Conservation (phyloP, 306 rosid genomes). For the Cucurbita moschata region DNA sequence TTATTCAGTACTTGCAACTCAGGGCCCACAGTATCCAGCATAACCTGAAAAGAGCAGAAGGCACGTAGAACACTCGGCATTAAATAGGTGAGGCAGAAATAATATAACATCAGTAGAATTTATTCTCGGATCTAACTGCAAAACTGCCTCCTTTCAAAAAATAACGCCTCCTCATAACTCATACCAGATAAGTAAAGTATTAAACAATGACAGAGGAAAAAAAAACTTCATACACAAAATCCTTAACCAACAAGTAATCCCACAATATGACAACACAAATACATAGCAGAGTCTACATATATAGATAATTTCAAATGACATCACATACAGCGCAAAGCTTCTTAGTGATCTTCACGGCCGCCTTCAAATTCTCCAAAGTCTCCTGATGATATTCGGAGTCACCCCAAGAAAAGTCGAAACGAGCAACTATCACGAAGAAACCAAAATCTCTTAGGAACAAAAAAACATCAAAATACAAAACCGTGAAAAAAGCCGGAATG, state of each 20-base stretch:
- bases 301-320: background rate
- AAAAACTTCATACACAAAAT: background rate
- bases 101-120: background rate
- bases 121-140: background rate
- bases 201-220: background rate
- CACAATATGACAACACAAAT: background rate
- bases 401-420: conserved; percentile 91
- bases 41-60: conserved; percentile 39
- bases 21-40: conserved; percentile 85
- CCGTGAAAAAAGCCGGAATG: too few species aligned
- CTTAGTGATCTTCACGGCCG: conserved; percentile 68
- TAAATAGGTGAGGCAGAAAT: background rate
- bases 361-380: conserved; percentile 78
- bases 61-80: background rate
- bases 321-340: conserved; percentile 94
- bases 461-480: background rate
- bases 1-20: conserved; percentile 70
- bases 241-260: background rate
- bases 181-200: background rate
- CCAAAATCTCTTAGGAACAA: background rate
- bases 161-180: background rate
- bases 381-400: conserved; percentile 70
- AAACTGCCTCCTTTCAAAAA: background rate
- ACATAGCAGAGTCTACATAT: background rate
- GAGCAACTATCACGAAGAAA: conserved; percentile 56